Evolutionary conservation across 1,284 basidiomycete genomes (phyloP).

Genomic region (Ceratobasidium sp.): DNA sequence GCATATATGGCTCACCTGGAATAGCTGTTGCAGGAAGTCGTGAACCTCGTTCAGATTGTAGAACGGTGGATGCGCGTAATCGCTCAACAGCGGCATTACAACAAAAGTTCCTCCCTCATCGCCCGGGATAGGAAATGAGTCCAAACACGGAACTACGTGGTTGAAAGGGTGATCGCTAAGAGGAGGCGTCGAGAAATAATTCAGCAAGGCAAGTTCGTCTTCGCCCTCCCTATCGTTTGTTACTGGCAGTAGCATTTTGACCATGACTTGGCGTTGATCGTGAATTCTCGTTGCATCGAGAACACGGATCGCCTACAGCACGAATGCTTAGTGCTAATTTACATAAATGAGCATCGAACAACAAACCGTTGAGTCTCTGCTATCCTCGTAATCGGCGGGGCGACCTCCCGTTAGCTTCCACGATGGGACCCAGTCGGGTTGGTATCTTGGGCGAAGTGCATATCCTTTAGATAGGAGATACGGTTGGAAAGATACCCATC

Average conservation of each 20-base stretch:
- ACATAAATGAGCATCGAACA: too few relatives aligned
- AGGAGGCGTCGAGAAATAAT: background rate
- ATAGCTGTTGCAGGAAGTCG: slow-evolving; percentile 25
- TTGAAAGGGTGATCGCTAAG: slow-evolving; percentile 9
- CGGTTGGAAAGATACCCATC: slow-evolving; percentile 20
- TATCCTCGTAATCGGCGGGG: slow-evolving; percentile 3
- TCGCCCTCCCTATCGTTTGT: slow-evolving; percentile 7
- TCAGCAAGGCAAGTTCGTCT: slow-evolving; percentile 11
- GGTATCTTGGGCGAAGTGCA: slow-evolving; percentile 8
- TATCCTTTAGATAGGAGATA: slow-evolving; percentile 26
- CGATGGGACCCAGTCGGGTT: slow-evolving; percentile 12
- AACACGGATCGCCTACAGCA: background rate
- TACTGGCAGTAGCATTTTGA: slow-evolving; percentile 14
- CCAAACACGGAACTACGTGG: slow-evolving; percentile 23
- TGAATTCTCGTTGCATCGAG: slow-evolving; percentile 5
- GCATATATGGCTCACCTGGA: slow-evolving; percentile 1
- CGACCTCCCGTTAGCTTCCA: background rate
- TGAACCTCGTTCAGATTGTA: slow-evolving; percentile 8
- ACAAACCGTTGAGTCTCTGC: slow-evolving; percentile 1
- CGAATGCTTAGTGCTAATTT: too few relatives aligned
- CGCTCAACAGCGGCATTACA: slow-evolving; percentile 16
- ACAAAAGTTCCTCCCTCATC: background rate
- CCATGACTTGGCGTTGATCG: slow-evolving; percentile 8
- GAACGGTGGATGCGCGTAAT: slow-evolving; percentile 12
- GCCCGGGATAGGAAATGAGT: slow-evolving; percentile 21